Conservation (phyloP, 805 yeast genomes). For the Myxozyma melibiosi region DNA sequence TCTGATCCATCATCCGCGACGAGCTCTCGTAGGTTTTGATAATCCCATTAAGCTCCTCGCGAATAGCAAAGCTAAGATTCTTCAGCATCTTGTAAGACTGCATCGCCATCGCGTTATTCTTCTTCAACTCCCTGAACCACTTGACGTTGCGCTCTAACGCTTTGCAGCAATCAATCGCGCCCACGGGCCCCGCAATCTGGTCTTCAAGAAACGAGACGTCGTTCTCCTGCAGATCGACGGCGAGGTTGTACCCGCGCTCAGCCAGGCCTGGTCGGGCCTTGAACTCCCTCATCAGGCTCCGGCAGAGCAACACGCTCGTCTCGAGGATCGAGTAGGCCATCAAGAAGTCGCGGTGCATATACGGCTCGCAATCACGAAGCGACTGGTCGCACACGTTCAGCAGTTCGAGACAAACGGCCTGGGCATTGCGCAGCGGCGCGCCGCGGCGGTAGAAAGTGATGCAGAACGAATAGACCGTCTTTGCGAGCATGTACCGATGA, state of each 20-base stretch:
- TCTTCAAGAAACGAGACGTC: constrained; percentile 3
- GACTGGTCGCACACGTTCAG: constrained; percentile 11
- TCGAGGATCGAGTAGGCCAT: constrained; percentile 19
- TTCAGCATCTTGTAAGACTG: constrained; percentile 9
- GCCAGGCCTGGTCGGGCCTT: constrained; percentile 18
- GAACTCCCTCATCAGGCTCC: constrained; percentile 14
- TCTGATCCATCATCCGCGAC: not conserved
- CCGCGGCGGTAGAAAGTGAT: constrained; percentile 16
- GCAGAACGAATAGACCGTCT: constrained; percentile 4
- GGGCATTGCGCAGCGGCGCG: constrained; percentile 15
- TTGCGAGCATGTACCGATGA: constrained; percentile 15
- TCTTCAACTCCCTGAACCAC: constrained; percentile 2
- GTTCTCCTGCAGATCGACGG: constrained; percentile 7
- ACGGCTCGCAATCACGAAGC: not conserved
- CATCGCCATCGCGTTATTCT: constrained; percentile 2
- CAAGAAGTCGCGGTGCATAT: constrained; percentile 22
- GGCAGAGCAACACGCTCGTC: constrained; percentile 18
- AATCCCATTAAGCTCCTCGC: not conserved
- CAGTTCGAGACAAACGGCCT: constrained; percentile 18
- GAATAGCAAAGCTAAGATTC: not conserved
- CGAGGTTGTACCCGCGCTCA: constrained; percentile 10
- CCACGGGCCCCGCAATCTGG: not conserved
- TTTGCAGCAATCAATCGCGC: constrained; percentile 13
- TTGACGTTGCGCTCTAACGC: constrained; percentile 19
- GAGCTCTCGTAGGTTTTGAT: not conserved